Conservation (phyloP, 2,329 filamentous ascomycete species). For the Chrysosporium queenslandicum region DNA sequence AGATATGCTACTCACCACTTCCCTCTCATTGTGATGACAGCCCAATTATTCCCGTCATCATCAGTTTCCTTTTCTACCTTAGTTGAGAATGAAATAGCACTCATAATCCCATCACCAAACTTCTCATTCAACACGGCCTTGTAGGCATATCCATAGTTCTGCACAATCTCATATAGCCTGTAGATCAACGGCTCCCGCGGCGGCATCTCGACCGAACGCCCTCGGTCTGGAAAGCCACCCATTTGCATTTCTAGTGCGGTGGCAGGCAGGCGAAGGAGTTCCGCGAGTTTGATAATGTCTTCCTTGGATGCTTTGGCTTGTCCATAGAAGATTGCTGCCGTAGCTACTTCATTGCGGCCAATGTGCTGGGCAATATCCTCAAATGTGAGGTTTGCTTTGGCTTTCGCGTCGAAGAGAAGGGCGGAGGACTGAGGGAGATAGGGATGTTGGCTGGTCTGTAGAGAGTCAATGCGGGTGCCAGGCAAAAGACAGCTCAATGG, state of each 20-base stretch:
- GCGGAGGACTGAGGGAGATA: conserved; percentile 61
- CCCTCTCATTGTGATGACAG: conserved; percentile 69
- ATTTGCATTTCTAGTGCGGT: conserved; percentile 52
- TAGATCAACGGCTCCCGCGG: conserved; percentile 82
- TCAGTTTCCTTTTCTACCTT: conserved; percentile 92
- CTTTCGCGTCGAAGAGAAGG: conserved; percentile 73
- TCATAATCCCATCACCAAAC: conserved; percentile 92
- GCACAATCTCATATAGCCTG: conserved; percentile 82
- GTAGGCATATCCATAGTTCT: conserved; percentile 94
- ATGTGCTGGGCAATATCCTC: conserved; percentile 64
- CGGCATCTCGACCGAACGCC: conserved; percentile 69
- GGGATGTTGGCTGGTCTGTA: conserved; percentile 41
- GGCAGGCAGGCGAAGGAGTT: conserved; percentile 52
- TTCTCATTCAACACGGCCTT: conserved; percentile 95
- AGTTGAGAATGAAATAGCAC: conserved; percentile 80
- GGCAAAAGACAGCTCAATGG: background rate
- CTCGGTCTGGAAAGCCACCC: conserved; percentile 68
- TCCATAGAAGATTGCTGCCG: conserved; percentile 84
- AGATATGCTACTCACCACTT: conserved; percentile 57
- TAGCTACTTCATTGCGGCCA: conserved; percentile 70
- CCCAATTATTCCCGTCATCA: conserved; percentile 69
- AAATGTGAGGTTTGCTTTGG: conserved; percentile 63
- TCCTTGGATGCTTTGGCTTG: conserved; percentile 63
- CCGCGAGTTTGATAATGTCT: conserved; percentile 57
- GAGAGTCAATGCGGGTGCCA: background rate